phyloP scores from a whole-genome alignment of 768 basidiomycete species.

The Calocybe cyanea region DNA sequence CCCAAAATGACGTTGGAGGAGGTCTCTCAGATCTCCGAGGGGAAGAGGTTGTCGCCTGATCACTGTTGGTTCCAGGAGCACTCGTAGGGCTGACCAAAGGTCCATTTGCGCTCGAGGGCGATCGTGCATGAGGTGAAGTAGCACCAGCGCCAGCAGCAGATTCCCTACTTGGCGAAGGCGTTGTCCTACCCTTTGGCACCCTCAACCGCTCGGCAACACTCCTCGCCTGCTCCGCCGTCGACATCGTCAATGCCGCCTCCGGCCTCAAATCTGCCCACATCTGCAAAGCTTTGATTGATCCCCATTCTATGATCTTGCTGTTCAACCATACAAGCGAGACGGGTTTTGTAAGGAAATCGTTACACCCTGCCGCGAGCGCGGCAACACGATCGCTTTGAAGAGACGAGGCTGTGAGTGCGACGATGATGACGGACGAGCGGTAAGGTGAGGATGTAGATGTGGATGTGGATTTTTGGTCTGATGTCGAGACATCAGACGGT shows the following conservation, averaged over 20 bases:
- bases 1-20: too few relatives aligned
- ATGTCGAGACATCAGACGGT: constrained; percentile 49
- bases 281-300: constrained; percentile 90
- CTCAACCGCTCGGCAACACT: constrained; percentile 46
- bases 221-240: constrained; percentile 38
- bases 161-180: constrained; percentile 25
- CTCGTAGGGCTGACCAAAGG: too few relatives aligned
- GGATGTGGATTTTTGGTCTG: constrained; percentile 28
- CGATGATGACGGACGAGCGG: constrained; percentile 94
- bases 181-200: constrained; percentile 33
- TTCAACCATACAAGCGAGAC: constrained; percentile 94
- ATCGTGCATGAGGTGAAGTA: not conserved
- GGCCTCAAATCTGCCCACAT: constrained; percentile 87
- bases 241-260: constrained; percentile 38
- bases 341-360: constrained; percentile 97
- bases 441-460: constrained; percentile 61
- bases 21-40: not conserved
- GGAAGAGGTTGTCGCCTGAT: not conserved
- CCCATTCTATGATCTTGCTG: constrained; percentile 99
- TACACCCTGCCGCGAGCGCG: constrained; percentile 97
- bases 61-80: not conserved
- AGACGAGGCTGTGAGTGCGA: constrained; percentile 96
- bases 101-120: constrained; percentile 5
- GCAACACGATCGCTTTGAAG: constrained; percentile 93
- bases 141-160: too few relatives aligned